Conservation (phyloP, 163 green algal species). For the Scenedesmus sp. region DNA sequence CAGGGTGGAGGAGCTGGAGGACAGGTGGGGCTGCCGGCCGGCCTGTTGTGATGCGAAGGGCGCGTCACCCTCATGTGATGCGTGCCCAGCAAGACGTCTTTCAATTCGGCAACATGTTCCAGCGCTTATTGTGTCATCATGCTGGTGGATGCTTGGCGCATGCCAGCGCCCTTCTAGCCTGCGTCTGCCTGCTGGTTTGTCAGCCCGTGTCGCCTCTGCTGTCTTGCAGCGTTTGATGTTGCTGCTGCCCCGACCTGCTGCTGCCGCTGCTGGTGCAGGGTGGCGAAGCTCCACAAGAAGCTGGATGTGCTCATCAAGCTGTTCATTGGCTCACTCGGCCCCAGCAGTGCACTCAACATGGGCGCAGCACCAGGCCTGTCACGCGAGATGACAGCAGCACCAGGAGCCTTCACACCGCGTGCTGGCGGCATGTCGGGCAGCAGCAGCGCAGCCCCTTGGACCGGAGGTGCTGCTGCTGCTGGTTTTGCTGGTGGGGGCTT, state of each 20-base stretch:
- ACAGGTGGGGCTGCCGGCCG: not conserved
- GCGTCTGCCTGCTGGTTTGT: too few species aligned
- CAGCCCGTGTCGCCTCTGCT: too few species aligned
- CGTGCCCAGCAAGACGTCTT: too few species aligned
- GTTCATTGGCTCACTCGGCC: constrained; percentile 45
- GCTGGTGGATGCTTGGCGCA: too few species aligned
- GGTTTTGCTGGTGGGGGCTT: not conserved
- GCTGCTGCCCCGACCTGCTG: not conserved
- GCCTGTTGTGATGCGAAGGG: too few species aligned
- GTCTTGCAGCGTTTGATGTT: too few species aligned
- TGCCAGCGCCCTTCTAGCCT: too few species aligned
- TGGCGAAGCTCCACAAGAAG: constrained; percentile 52
- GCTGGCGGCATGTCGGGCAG: not conserved
- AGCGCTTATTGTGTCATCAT: too few species aligned
- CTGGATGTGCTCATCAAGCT: constrained; percentile 65
- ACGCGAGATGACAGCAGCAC: not conserved
- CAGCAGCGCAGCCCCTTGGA: not conserved
- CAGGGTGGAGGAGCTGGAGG: constrained; percentile 62
- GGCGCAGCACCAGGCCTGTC: not conserved
- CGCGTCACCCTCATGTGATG: too few species aligned
- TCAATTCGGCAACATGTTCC: too few species aligned
- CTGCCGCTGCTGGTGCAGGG: not conserved
- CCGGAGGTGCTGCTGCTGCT: not conserved
- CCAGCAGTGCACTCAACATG: not conserved
- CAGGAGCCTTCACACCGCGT: not conserved